These are phyloP conservation scores for Boletus fagicola DNA, from an alignment of 768 basidiomycete genomes.

Conservation along the genomic window DNA sequence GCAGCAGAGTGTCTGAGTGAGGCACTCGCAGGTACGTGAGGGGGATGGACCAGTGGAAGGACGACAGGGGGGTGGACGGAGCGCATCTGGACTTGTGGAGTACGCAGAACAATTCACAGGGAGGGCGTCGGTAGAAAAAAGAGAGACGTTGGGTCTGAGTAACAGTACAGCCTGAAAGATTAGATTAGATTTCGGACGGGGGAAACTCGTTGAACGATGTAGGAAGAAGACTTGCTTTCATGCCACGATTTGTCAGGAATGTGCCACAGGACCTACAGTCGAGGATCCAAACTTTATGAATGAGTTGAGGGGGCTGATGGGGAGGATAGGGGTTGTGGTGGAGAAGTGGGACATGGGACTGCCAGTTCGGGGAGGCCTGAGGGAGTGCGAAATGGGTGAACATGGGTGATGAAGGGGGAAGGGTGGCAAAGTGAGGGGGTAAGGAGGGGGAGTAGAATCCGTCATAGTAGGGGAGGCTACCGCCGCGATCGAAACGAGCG, in stretches of 20 bases:
- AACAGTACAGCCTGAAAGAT: conserved; percentile 71
- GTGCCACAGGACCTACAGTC: conserved; percentile 71
- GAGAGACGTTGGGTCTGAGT: conserved; percentile 73
- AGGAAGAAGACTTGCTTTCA: conserved; percentile 56
- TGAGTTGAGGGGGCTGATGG: conserved; percentile 38
- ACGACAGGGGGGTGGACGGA: conserved; percentile 40
- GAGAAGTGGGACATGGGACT: conserved; percentile 34
- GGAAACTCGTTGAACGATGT: neutral
- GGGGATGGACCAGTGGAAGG: conserved; percentile 33
- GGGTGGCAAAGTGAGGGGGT: conserved; percentile 10
- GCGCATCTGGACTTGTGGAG: conserved; percentile 45
- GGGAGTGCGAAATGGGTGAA: conserved; percentile 29
- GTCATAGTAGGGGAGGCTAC: conserved; percentile 13
- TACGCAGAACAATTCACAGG: conserved; percentile 76
- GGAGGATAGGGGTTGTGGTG: conserved; percentile 44
- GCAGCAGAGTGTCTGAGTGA: conserved; percentile 80
- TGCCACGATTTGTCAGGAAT: conserved; percentile 81
- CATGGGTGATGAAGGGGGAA: conserved; percentile 21
- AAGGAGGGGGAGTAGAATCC: conserved; percentile 14
- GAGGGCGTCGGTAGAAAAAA: conserved; percentile 80
- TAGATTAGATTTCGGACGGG: conserved; percentile 3
- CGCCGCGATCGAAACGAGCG: conserved; percentile 27
- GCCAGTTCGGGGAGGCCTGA: conserved; percentile 28
- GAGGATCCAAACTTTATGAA: conserved; percentile 79
- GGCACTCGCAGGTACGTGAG: conserved; percentile 74